Evolutionary conservation across 805 yeast genomes (phyloP).

Genomic region (Teunomyces cretensis): DNA sequence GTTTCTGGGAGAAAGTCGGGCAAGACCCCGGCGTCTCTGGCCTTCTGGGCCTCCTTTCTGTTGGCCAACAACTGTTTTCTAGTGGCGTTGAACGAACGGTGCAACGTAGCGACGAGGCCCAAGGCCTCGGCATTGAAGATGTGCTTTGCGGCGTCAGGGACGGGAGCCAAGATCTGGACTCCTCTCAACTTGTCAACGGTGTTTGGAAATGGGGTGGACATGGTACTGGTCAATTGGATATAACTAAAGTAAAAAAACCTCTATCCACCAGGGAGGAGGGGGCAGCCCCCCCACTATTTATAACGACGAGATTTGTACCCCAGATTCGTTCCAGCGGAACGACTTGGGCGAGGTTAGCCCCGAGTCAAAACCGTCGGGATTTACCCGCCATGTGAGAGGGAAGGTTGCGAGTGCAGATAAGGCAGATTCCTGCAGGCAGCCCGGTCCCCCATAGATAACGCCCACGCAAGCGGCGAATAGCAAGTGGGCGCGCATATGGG

Average conservation of each 20-base stretch:
- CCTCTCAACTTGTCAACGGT: constrained; percentile 46
- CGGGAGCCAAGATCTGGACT: constrained; percentile 54
- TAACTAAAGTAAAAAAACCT: no score
- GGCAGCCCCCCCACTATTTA: not conserved
- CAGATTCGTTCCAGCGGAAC: constrained; percentile 5
- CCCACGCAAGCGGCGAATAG: not conserved
- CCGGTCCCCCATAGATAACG: not conserved
- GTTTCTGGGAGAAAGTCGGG: constrained; percentile 71
- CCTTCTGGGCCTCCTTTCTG: constrained; percentile 59
- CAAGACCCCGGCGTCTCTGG: constrained; percentile 59
- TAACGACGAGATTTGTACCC: constrained; percentile 3
- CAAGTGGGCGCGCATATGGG: not conserved
- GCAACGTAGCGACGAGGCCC: constrained; percentile 68
- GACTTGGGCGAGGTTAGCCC: not conserved
- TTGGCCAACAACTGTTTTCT: constrained; percentile 60
- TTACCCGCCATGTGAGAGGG: not conserved
- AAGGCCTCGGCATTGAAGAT: constrained; percentile 62
- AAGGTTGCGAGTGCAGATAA: not conserved
- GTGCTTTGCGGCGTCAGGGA: constrained; percentile 49
- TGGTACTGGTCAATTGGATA: no score
- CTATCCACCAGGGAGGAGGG: no score
- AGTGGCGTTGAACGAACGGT: constrained; percentile 65
- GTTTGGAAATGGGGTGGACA: constrained; percentile 47
- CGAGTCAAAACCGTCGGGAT: constrained; percentile 2
- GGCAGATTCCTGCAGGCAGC: not conserved